Evolutionary conservation across 208 protist species (phyloP).

Genomic region (Phytomonas francai): DNA sequence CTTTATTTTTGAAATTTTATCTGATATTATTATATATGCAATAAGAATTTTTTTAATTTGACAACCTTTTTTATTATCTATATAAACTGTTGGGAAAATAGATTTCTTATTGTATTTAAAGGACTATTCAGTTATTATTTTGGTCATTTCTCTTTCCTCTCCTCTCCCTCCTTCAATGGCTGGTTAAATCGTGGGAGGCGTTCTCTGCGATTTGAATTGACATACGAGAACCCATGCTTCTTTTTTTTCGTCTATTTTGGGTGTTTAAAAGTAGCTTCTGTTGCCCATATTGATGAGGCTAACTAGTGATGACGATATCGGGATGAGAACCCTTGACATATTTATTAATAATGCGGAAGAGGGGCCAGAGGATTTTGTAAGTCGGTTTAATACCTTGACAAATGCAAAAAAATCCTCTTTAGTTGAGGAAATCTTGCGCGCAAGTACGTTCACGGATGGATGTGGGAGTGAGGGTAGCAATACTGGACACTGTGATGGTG

Average conservation of each 20-base stretch:
- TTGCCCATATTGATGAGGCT: not conserved
- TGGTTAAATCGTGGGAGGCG: not conserved
- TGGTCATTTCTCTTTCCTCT: not conserved
- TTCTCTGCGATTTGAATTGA: not conserved
- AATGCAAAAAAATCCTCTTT: not conserved
- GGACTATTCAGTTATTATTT: not conserved
- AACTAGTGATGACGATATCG: not conserved
- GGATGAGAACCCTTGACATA: not conserved
- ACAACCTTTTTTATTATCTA: not conserved
- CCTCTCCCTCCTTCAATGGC: not conserved
- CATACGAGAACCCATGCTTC: not conserved
- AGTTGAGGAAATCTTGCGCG: not conserved
- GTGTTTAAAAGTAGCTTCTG: not conserved
- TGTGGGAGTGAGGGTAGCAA: not conserved
- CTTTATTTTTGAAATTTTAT: slow-evolving; percentile 6
- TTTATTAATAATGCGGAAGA: not conserved
- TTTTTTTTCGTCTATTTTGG: slow-evolving; percentile 8
- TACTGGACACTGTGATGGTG: not conserved
- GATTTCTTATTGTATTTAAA: not conserved
- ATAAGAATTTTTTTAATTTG: not conserved
- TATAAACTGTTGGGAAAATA: not conserved
- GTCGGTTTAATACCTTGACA: not conserved
- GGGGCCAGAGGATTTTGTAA: not conserved
- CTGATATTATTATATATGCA: not conserved
- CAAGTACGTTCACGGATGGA: not conserved